A percentile compares a stretch with the other conserved stretches of the same genome.
phyloP scores from a whole-genome alignment of 1,284 basidiomycete genomes.

The Golubevia pallescens region DNA sequence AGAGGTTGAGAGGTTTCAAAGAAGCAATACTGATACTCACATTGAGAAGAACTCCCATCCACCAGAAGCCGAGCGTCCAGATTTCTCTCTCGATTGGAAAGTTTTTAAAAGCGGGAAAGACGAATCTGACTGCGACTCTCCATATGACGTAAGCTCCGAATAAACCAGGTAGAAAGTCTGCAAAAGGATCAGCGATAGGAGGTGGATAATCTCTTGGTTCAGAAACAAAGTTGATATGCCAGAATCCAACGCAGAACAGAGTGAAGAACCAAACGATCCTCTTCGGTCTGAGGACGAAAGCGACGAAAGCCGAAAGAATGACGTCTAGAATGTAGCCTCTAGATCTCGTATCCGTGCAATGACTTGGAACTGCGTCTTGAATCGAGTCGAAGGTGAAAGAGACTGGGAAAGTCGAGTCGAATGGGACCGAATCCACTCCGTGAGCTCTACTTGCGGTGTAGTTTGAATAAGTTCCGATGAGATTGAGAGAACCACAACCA shows the following conservation, averaged over 20 bases:
- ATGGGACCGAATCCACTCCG: slow-evolving; percentile 75
- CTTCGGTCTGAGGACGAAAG: slow-evolving; percentile 76
- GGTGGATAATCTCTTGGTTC: slow-evolving; percentile 77
- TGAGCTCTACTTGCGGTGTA: slow-evolving; percentile 72
- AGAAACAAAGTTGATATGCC: slow-evolving; percentile 82
- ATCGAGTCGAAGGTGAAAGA: slow-evolving; percentile 68
- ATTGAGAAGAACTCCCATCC: slow-evolving; percentile 71
- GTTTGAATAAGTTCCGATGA: slow-evolving; percentile 75
- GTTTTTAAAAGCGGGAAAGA: slow-evolving; percentile 74
- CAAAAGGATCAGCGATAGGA: slow-evolving; percentile 74
- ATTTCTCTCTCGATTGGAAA: slow-evolving; percentile 76
- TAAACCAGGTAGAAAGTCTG: slow-evolving; percentile 77
- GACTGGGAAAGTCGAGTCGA: slow-evolving; percentile 76
- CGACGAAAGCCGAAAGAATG: slow-evolving; percentile 71
- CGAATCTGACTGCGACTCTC: slow-evolving; percentile 77
- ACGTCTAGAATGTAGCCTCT: slow-evolving; percentile 41
- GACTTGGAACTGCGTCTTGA: slow-evolving; percentile 65
- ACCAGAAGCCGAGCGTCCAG: slow-evolving; percentile 79
- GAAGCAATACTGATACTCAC: slow-evolving; percentile 66
- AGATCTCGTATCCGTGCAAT: slow-evolving; percentile 76
- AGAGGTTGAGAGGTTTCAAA: neutral
- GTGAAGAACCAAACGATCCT: slow-evolving; percentile 71
- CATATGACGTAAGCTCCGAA: slow-evolving; percentile 83
- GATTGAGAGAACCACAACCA: slow-evolving; percentile 76
- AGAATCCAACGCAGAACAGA: slow-evolving; percentile 82